These are phyloP conservation scores for Triticum dicoccoides DNA, from an alignment of 176 grass and related monocot species.

Conservation along the genomic window DNA sequence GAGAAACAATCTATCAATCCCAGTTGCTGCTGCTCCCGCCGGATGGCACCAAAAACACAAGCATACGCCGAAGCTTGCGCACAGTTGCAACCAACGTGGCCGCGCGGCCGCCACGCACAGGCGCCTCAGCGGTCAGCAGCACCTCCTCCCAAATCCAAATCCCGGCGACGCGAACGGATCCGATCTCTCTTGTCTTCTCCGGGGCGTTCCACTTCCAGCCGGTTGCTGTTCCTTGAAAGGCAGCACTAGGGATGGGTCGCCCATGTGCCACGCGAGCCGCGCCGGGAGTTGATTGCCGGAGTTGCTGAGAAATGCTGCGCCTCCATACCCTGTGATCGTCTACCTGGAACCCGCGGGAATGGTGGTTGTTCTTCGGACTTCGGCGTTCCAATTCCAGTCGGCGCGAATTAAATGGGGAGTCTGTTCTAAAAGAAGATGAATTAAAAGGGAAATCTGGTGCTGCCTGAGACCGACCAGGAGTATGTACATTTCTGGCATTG, in stretches of 20 bases:
- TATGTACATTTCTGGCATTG: too few species aligned
- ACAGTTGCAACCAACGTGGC: conserved; percentile 2
- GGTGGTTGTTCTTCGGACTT: background rate
- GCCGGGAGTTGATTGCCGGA: background rate
- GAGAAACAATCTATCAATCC: background rate
- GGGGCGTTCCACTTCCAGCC: background rate
- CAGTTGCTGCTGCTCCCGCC: background rate
- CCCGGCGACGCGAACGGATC: background rate
- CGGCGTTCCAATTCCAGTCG: background rate
- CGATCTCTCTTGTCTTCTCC: background rate
- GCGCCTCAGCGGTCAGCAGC: background rate
- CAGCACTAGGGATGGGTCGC: background rate
- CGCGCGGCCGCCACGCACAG: background rate
- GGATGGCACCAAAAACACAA: background rate
- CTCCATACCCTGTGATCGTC: background rate
- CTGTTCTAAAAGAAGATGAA: too few species aligned
- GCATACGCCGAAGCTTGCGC: background rate
- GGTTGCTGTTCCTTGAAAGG: background rate
- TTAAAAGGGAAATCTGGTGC: too few species aligned
- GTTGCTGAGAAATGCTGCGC: background rate
- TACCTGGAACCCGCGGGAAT: background rate
- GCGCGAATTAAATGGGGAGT: background rate
- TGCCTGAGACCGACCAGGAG: too few species aligned
- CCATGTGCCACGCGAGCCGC: background rate
- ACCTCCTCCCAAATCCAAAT: background rate